Percentiles rank a stretch among this genome's conserved stretches.
Conservation (phyloP, 352 stramenopile species). For the Globisporangium iwayamae region DNA sequence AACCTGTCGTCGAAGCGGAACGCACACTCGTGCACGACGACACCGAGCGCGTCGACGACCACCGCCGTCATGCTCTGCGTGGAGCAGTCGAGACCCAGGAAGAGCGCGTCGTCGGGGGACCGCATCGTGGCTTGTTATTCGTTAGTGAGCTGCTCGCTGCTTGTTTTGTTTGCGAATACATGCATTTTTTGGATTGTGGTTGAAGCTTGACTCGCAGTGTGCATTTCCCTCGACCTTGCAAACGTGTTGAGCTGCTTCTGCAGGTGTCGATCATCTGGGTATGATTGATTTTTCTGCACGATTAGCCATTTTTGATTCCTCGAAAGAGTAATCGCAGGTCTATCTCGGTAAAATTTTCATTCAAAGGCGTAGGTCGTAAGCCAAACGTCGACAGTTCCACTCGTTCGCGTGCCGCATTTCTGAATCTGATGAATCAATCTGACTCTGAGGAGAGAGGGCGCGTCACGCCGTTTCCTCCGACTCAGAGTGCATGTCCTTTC, state of each 20-base stretch:
- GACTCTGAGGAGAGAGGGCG: not conserved
- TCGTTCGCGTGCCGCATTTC: not conserved
- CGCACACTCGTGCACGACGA: conserved; percentile 48
- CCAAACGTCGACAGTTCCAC: not conserved
- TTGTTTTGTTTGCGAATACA: not conserved
- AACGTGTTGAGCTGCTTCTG: not conserved
- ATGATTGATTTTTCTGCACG: not conserved
- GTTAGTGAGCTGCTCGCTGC: not conserved
- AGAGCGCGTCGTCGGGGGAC: conserved; percentile 25
- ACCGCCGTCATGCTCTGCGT: conserved; percentile 84
- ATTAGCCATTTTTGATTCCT: not conserved
- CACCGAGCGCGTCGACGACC: conserved; percentile 34
- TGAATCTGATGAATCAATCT: not conserved
- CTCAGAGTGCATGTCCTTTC: not conserved
- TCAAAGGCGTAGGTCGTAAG: not conserved
- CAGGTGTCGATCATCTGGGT: not conserved
- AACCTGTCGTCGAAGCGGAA: conserved; percentile 72
- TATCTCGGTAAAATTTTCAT: not conserved
- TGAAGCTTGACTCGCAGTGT: not conserved
- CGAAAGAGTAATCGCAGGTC: not conserved
- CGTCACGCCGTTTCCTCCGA: not conserved
- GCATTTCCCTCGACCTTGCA: not conserved
- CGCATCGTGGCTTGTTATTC: not conserved
- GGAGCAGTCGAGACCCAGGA: conserved; percentile 77
- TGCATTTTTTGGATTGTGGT: not conserved